Evolutionary conservation across 2,329 filamentous ascomycete species (phyloP), one percentile per base, ranked within the genome.

Genomic region (Fusarium neocosmosporiellum): DNA sequence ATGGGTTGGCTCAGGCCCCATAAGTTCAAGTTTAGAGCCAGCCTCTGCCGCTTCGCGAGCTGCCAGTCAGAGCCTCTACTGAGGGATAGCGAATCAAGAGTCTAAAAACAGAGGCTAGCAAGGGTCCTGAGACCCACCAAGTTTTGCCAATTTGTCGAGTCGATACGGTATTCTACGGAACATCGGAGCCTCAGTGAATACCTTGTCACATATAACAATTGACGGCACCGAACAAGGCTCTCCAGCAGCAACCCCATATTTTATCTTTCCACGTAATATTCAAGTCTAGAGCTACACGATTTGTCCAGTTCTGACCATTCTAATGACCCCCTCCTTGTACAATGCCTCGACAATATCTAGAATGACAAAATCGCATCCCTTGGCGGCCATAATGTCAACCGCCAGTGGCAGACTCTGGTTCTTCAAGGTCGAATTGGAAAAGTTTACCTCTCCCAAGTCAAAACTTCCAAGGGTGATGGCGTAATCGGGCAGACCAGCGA

Each of bases 311-410:
- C 50, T 57, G 22, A 62, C 65, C 3, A 39, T 69, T 29, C 48
- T 69, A 13, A 69, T 33, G 10, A 27, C 24, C 2, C 65, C 67
- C 3, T 54, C 36, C 7, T 53, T 33, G 8, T 64, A 24, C 2
- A 71, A 50, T 7, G 59, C 58, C 7, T 71, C 69, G 2, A 65
- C 58, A 1, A 71, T 71, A 5, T 71, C 20, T 0, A 71, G 27
- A 11, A 71, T 50, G 1, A 71, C 36, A 71, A 71, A 71, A 36
- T 71, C 69, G 14, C 69, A 71, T 0, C 68, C 69, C 2, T 48
- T 59, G 24, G 54, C 55, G 0, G 69, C 57, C 57, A 71, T 65
- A 0, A 71, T 59, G 7, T 68, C 55, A 1, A 50, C 36, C 1
- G 63, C 37, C 0, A 71, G 16, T 5, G 69, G 69, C 7, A 59